Evolutionary conservation across 805 yeast species (phyloP), one percentile per base, ranked within the genome.

Genomic region (Pichia manshurica): DNA sequence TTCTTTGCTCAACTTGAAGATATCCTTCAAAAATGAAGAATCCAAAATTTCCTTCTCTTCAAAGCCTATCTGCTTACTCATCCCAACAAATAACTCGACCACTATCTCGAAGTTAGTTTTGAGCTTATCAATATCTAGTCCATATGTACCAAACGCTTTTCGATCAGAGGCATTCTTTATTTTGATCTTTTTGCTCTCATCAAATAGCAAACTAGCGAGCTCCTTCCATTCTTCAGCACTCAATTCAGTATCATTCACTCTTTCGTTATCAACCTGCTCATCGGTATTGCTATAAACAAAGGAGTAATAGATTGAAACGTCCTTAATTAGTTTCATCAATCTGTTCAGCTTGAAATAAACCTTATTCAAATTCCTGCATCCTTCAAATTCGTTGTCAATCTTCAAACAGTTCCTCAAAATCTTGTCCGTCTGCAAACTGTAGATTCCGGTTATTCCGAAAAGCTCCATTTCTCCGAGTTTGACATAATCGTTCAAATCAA

Each of bases 301-400:
- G 9, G 68, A 65, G 50, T 71, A 67, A 25, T 64, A 62, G 21
- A 64, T 60, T 1, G 81, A 75, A 45, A 77, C 73, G 13, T 74
- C 66, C 33, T 76, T 71, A 23, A 76, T 55, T 37, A 56, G 66
- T 56, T 53, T 66, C 49, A 67, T 64, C 36, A 72, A 66, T 47
- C 61, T 68, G 34, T 60, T 64, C 50, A 80, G 65, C 49, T 73
- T 76, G 28, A 77, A 69, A 47, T 68, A 68, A n/a, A 80, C 62
- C 55, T 82, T 77, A 10, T 86, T 75, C 28, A 74, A 57, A 16
- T 59, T 66, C 28, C 81, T 78, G 63, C 96, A 88, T 2, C 64
- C 67, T 23, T 67, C 66, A 53, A 74, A 75, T 52, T 87, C 96
- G 63, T 87, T 85, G 63, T 91, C 91, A 39, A 79, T 73, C 46